phyloP scores from a whole-genome alignment of 345 rosid species.

The Salix caprea region DNA sequence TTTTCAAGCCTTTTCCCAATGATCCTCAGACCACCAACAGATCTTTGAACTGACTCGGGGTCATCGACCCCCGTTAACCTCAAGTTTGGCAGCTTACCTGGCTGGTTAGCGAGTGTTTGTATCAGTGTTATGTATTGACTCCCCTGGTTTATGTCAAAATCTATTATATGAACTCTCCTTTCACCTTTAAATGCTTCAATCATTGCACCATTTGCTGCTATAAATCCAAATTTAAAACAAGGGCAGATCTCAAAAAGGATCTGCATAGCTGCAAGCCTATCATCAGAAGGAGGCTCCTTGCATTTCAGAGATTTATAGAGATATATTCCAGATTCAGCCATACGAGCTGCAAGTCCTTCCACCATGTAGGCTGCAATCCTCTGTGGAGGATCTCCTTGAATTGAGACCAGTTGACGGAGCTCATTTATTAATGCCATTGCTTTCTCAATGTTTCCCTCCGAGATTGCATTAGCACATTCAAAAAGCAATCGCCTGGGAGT shows the following conservation, averaged over 20 bases:
- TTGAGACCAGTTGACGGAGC: conserved; percentile 71
- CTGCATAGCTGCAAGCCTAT: conserved; percentile 98
- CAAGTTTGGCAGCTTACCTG: conserved; percentile 50
- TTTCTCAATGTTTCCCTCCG: conserved; percentile 60
- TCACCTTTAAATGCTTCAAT: conserved; percentile 70
- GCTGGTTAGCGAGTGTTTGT: conserved; percentile 48
- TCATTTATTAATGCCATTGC: conserved; percentile 64
- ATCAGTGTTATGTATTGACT: conserved; percentile 87
- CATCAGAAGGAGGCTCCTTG: conserved; percentile 93
- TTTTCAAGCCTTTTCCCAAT: conserved; percentile 84
- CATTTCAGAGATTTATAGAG: conserved; percentile 86
- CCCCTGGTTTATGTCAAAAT: conserved; percentile 94
- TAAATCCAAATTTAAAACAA: conserved; percentile 88
- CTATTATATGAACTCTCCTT: conserved; percentile 73
- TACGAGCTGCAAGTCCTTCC: conserved; percentile 93
- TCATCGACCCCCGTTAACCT: conserved; percentile 91
- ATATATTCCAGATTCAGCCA: conserved; percentile 83
- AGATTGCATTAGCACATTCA: conserved; percentile 63
- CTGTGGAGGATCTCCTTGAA: conserved; percentile 92
- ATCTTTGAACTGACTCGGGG: conserved; percentile 91
- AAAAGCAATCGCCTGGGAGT: conserved; percentile 71
- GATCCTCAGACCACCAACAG: conserved; percentile 62
- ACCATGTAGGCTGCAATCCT: conserved; percentile 98
- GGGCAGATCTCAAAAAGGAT: conserved; percentile 96
- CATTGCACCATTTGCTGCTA: conserved; percentile 88